Evolutionary conservation across 768 basidiomycete genomes (phyloP).

Genomic region (Trametes maxima): DNA sequence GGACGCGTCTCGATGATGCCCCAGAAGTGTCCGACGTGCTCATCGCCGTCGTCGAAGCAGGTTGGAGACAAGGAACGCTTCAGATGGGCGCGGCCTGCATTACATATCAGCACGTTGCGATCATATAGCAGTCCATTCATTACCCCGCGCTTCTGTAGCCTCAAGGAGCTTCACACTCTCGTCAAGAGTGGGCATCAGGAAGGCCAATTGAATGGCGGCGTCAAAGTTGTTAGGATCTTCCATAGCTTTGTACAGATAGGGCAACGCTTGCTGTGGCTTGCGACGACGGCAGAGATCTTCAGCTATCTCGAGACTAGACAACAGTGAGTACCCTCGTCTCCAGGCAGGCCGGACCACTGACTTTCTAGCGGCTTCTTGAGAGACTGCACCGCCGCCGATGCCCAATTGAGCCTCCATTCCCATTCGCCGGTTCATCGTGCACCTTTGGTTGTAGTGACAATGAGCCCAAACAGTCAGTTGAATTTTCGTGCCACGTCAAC

Average conservation of each 20-base stretch:
- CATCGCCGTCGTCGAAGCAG: slow-evolving; percentile 43
- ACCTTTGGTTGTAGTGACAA: neutral
- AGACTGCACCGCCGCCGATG: slow-evolving; percentile 22
- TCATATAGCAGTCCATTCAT: neutral
- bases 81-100: slow-evolving; percentile 34
- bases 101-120: neutral
- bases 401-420: slow-evolving; percentile 18
- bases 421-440: slow-evolving; percentile 22
- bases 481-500: too few relatives aligned
- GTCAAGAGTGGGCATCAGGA: slow-evolving; percentile 34
- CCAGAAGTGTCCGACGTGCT: slow-evolving; percentile 42
- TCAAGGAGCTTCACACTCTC: slow-evolving; percentile 34
- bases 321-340: neutral
- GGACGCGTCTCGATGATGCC: slow-evolving; percentile 43
- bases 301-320: slow-evolving; percentile 39
- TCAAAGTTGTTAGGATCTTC: slow-evolving; percentile 45
- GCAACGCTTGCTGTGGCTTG: slow-evolving; percentile 39
- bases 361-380: slow-evolving; percentile 21
- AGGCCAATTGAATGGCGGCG: slow-evolving; percentile 41
- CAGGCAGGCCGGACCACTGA: neutral
- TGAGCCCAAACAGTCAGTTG: neutral
- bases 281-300: slow-evolving; percentile 38
- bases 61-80: slow-evolving; percentile 34
- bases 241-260: slow-evolving; percentile 44
- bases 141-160: slow-evolving; percentile 31